Percentiles rank a stretch among this genome's conserved stretches.
phyloP scores from a whole-genome alignment of 1,284 basidiomycete species.

The Coniferiporia sulphurascens region DNA sequence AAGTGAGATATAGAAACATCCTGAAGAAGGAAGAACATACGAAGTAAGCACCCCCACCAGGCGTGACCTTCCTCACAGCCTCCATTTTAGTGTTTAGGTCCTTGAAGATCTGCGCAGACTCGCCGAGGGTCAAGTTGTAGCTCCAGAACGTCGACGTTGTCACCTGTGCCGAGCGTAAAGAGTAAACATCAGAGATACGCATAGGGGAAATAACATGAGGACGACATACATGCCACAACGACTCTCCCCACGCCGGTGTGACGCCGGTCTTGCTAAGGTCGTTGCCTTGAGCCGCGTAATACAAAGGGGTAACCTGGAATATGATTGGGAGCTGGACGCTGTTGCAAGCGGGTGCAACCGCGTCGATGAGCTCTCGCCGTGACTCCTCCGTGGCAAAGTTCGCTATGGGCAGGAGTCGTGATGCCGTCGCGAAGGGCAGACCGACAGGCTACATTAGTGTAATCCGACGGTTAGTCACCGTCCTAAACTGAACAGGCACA shows the following conservation, averaged over 20 bases:
- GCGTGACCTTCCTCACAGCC: conserved; percentile 23
- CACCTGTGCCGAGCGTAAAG: conserved; percentile 20
- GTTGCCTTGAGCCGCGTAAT: background rate
- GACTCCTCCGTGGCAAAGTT: conserved; percentile 30
- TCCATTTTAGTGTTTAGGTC: conserved; percentile 20
- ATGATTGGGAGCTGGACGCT: conserved; percentile 19
- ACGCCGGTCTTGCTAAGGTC: conserved; percentile 23
- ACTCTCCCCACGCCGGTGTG: conserved; percentile 25
- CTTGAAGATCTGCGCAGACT: conserved; percentile 20
- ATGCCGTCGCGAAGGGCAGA: conserved; percentile 33
- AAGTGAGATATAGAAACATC: background rate
- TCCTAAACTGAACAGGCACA: too few species aligned
- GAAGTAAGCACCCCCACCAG: conserved; percentile 25
- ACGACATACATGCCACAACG: conserved; percentile 41
- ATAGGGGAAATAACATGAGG: background rate
- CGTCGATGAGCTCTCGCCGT: conserved; percentile 31
- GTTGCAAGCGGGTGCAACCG: conserved; percentile 29
- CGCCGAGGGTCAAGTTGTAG: conserved; percentile 24
- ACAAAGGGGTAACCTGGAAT: conserved; percentile 24
- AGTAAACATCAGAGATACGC: background rate
- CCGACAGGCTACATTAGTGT: background rate
- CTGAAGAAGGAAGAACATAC: background rate
- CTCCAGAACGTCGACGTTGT: conserved; percentile 23
- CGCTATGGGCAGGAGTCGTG: conserved; percentile 38
- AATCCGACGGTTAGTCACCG: background rate